phyloP scores from a whole-genome alignment of 345 rosid species.

The Microthlaspi erraticum region DNA sequence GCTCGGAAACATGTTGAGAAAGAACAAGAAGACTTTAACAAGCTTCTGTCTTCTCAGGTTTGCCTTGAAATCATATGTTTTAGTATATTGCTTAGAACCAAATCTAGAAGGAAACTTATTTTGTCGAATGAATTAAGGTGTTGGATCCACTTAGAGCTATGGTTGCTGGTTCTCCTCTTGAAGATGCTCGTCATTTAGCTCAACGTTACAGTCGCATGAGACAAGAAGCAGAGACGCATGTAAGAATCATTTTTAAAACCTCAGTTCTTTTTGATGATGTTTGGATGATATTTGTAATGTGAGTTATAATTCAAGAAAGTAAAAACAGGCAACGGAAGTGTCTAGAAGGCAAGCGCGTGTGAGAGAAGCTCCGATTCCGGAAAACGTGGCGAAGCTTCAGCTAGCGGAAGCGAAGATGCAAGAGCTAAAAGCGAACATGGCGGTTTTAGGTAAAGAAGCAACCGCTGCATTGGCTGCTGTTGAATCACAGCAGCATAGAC shows the following conservation, averaged over 20 bases:
- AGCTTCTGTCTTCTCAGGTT: conserved; percentile 80
- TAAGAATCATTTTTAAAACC: conserved; percentile 39
- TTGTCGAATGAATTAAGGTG: conserved; percentile 37
- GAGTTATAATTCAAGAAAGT: conserved; percentile 44
- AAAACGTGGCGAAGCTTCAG: conserved; percentile 90
- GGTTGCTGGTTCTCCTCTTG: conserved; percentile 72
- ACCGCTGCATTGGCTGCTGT: conserved; percentile 95
- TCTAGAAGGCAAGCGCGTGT: conserved; percentile 80
- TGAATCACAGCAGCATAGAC: conserved; percentile 90
- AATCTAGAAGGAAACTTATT: not conserved
- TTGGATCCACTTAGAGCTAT: conserved; percentile 96
- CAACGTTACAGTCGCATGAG: conserved; percentile 99
- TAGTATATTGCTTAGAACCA: not conserved
- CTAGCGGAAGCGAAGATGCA: conserved; percentile 85
- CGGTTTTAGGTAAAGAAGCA: conserved; percentile 97
- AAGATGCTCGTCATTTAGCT: conserved; percentile 97
- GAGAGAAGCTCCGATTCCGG: conserved; percentile 83
- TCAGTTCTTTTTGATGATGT: not conserved
- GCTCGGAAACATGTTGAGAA: conserved; percentile 85
- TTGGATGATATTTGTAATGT: conserved; percentile 38
- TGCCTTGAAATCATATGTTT: not conserved
- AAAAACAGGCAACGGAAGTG: conserved; percentile 75
- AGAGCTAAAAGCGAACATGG: conserved; percentile 88
- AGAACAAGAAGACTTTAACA: conserved; percentile 87
- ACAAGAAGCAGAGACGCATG: conserved; percentile 96